Conservation (phyloP, 352 stramenopile genomes). For the Pythium periplocum region DNA sequence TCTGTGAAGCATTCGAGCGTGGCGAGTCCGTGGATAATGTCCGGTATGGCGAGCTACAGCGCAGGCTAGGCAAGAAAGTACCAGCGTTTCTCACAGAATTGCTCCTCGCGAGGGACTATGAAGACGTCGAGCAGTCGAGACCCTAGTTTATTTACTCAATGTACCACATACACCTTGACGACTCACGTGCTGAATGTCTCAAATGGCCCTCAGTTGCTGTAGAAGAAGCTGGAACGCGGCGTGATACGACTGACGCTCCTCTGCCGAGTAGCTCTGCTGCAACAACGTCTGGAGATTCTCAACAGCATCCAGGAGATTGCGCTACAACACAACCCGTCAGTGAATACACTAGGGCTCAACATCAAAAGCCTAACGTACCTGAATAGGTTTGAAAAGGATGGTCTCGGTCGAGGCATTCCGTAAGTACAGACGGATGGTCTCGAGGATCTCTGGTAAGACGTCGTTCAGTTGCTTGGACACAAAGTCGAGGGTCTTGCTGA, state of each 20-base stretch:
- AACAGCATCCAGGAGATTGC: slow-evolving; percentile 59
- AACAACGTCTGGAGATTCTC: slow-evolving; percentile 56
- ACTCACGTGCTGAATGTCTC: too few species aligned
- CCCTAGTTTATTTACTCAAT: too few species aligned
- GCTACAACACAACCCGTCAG: slow-evolving; percentile 29
- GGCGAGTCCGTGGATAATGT: background rate
- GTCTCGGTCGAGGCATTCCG: slow-evolving; percentile 74
- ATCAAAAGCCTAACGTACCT: slow-evolving; percentile 28
- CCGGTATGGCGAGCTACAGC: slow-evolving; percentile 18
- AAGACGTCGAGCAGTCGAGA: slow-evolving; percentile 3
- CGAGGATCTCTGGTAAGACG: slow-evolving; percentile 31
- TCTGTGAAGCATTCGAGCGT: slow-evolving; percentile 27
- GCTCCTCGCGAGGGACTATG: slow-evolving; percentile 14
- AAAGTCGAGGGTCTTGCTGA: slow-evolving; percentile 40
- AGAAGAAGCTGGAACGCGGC: slow-evolving; percentile 32
- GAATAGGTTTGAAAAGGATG: slow-evolving; percentile 81
- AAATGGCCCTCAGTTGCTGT: slow-evolving; percentile 19
- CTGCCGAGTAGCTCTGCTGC: slow-evolving; percentile 46
- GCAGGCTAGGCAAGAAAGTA: slow-evolving; percentile 13
- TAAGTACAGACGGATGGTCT: slow-evolving; percentile 71
- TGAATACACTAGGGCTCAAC: too few species aligned
- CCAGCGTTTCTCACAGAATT: slow-evolving; percentile 14
- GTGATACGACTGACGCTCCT: slow-evolving; percentile 41
- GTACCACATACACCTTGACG: too few species aligned
- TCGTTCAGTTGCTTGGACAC: slow-evolving; percentile 38